A percentile compares a stretch with the other conserved stretches of the same genome.
Conservation (phyloP, 441 rosid genomes). For the Arabidopsis lyrata region DNA sequence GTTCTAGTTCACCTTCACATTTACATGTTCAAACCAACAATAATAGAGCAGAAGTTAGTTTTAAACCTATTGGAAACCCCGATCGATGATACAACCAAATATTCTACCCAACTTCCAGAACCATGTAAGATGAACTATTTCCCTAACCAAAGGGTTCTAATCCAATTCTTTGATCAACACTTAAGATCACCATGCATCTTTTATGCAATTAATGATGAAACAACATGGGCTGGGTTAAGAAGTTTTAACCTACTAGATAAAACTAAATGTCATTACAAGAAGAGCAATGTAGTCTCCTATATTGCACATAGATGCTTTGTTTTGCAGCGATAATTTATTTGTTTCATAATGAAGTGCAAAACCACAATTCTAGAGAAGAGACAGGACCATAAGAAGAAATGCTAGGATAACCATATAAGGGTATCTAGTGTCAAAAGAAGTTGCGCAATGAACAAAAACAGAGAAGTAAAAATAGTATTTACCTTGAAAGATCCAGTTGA, state of each 20-base stretch:
- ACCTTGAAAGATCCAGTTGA: constrained; percentile 70
- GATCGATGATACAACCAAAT: neutral
- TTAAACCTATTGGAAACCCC: neutral
- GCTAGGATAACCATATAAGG: neutral
- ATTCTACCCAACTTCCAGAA: neutral
- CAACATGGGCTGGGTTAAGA: neutral
- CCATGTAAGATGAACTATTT: neutral
- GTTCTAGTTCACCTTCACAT: neutral
- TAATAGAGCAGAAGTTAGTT: neutral
- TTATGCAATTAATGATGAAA: neutral
- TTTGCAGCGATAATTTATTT: neutral
- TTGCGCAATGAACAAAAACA: neutral
- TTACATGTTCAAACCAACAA: neutral
- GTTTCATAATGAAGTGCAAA: neutral
- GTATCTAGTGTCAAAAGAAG: neutral
- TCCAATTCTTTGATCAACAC: neutral
- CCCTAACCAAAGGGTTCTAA: neutral
- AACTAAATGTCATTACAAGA: neutral
- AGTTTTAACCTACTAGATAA: neutral
- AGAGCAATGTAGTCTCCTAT: neutral
- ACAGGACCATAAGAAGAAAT: neutral
- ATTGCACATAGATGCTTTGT: neutral
- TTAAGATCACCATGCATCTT: neutral
- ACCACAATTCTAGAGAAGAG: neutral
- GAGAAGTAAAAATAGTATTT: constrained; percentile 12